Base-by-base conservation (phyloP, 768 basidiomycete genomes). In the Clavulina sp. region DNA sequence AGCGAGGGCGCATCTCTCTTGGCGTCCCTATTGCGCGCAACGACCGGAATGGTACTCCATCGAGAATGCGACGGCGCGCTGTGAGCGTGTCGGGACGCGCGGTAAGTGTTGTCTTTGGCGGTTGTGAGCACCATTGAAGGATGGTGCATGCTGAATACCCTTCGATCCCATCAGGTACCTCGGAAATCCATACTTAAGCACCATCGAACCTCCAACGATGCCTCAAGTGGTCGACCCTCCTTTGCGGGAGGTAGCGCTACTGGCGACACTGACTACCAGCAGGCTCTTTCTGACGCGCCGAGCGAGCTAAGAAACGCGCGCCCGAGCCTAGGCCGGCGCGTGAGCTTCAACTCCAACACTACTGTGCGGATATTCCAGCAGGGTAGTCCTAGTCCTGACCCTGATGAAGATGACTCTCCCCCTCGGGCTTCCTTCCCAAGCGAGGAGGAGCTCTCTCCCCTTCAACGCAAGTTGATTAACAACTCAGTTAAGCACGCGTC, bases 151-250 rank as follows among this genome's bases (percentile, higher is more conserved):
- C 19, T 38, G n/a, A n/a, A n/a, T n/a, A n/a, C n/a, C n/a, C n/a
- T n/a, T 38, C 19, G 9, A 9, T 38, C 9, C 9, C 26, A 9
- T 9, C 9, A 46, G 43, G 43, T 28, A 13, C 43, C 43, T 9
- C 43, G 43, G 24, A 46, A 46, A 28, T 46, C 43, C 9, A 46
- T 46, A 9, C 26, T 46, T 9, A 46, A 46, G 43, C 43, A 46
- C 13, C 43, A 46, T 28, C 13, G 13, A 9, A 9, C 43, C 43
- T 24, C 43, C 9, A 24, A 9, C 16, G 24, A 13, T 46, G 43
- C 13, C 13, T 9, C 13, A 9, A 19, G 19, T 19, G 34, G 19
- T 38, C 34, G 19, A 19, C 34, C 34, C 34, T 19, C 34, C 34
- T 9, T 19, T 9, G 9, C 19, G 19, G 34, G 34, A 38, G 34